Evolutionary conservation across 805 yeast species (phyloP).

Genomic region (Yarrowia hollandica): DNA sequence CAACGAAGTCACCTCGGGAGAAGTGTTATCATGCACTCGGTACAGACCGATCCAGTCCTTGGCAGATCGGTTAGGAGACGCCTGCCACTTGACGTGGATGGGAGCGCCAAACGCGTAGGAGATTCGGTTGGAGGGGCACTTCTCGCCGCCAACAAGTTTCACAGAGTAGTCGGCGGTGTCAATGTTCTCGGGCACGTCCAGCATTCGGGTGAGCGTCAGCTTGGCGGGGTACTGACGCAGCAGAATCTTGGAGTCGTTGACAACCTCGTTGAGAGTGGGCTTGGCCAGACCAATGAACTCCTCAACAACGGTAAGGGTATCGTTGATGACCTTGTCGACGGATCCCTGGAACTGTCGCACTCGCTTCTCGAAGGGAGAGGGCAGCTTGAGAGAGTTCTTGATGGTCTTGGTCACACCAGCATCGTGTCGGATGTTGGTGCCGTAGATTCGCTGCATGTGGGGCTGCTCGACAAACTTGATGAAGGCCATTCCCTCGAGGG

Average conservation of each 20-base stretch:
- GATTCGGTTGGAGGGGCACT: slow-evolving; percentile 4
- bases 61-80: slow-evolving; percentile 51
- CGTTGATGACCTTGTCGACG: slow-evolving; percentile 44
- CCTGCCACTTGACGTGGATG: slow-evolving; percentile 54
- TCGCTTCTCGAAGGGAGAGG: slow-evolving; percentile 37
- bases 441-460: slow-evolving; percentile 75
- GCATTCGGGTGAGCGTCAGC: slow-evolving; percentile 38
- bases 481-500: slow-evolving; percentile 61
- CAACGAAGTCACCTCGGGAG: slow-evolving; percentile 55
- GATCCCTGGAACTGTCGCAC: slow-evolving; percentile 39
- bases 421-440: slow-evolving; percentile 58
- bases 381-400: slow-evolving; percentile 38
- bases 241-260: slow-evolving; percentile 40
- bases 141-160: background rate
- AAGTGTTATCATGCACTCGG: slow-evolving; percentile 58
- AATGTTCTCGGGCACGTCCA: slow-evolving; percentile 37
- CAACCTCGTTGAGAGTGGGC: slow-evolving; percentile 38
- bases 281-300: slow-evolving; percentile 43
- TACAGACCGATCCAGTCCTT: slow-evolving; percentile 80
- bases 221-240: slow-evolving; percentile 44
- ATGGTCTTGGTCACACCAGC: slow-evolving; percentile 47
- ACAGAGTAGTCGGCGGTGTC: slow-evolving; percentile 35
- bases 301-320: slow-evolving; percentile 49
- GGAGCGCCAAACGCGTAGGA: slow-evolving; percentile 50
- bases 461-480: slow-evolving; percentile 73